phyloP scores from a whole-genome alignment of 1,284 basidiomycete genomes.

The Heterobasidion irregulare region DNA sequence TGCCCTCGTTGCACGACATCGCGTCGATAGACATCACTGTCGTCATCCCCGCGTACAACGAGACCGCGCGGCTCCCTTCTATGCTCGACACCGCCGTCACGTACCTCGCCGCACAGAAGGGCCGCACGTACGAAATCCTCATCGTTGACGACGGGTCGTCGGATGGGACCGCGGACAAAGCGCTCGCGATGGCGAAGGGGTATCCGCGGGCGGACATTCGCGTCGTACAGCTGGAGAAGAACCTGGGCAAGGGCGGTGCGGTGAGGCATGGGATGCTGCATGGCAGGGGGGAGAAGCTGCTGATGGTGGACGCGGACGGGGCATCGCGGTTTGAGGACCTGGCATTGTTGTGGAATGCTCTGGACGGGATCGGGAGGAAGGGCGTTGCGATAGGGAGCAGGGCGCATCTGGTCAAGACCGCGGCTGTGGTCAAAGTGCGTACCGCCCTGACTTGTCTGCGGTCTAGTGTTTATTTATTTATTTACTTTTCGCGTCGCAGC shows the following conservation, averaged over 20 bases:
- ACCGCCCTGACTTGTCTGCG: background rate
- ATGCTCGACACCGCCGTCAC: constrained; percentile 76
- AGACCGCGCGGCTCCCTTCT: constrained; percentile 65
- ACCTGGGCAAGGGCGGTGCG: constrained; percentile 88
- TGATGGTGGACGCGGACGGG: constrained; percentile 93
- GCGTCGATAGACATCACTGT: constrained; percentile 64
- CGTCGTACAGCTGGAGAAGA: constrained; percentile 71
- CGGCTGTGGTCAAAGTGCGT: constrained; percentile 87
- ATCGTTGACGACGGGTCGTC: constrained; percentile 86
- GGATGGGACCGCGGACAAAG: constrained; percentile 65
- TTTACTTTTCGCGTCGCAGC: constrained; percentile 32
- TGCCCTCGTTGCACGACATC: constrained; percentile 46
- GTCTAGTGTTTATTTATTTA: background rate
- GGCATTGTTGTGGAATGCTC: constrained; percentile 60
- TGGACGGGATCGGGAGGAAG: constrained; percentile 51
- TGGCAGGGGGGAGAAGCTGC: constrained; percentile 66
- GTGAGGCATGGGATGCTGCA: constrained; percentile 87
- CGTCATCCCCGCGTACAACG: constrained; percentile 89
- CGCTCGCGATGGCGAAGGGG: constrained; percentile 49
- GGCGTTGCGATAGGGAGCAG: constrained; percentile 78
- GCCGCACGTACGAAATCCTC: constrained; percentile 67
- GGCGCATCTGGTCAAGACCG: constrained; percentile 86
- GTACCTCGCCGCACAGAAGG: constrained; percentile 29
- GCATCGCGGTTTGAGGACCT: constrained; percentile 84
- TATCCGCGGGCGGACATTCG: constrained; percentile 55